These are phyloP conservation scores for Xylaria sp. DNA, from an alignment of 2,329 filamentous ascomycete species.

Conservation along the genomic window DNA sequence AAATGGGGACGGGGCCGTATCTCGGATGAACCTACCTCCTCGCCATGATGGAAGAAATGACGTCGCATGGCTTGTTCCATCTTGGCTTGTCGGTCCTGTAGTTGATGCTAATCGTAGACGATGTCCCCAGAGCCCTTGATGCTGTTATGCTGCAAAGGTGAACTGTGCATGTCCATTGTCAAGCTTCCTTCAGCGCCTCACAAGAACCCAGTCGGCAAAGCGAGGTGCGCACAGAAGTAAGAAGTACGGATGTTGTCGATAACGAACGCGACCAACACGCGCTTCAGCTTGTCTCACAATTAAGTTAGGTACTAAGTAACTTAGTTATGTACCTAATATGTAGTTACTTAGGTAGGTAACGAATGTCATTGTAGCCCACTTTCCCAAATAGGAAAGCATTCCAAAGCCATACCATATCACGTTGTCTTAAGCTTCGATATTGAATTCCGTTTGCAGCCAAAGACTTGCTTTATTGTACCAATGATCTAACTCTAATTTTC, in stretches of 20 bases:
- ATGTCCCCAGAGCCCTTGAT: constrained; percentile 17
- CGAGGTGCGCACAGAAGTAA: neutral
- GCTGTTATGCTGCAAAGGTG: constrained; percentile 2
- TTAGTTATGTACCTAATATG: too few species aligned
- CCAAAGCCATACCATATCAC: too few species aligned
- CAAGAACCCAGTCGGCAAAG: neutral
- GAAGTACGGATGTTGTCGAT: neutral
- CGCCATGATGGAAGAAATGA: constrained; percentile 63
- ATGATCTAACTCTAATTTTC: neutral
- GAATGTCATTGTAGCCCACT: neutral
- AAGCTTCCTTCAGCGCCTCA: neutral
- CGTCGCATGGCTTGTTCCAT: constrained; percentile 59
- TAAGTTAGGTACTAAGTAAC: too few species aligned
- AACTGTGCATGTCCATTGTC: constrained; percentile 25
- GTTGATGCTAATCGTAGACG: constrained; percentile 14
- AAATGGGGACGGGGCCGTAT: constrained; percentile 4
- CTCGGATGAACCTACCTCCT: constrained; percentile 48
- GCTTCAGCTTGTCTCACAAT: too few species aligned
- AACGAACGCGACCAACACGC: constrained; percentile 7
- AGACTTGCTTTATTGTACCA: neutral
- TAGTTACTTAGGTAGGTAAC: too few species aligned
- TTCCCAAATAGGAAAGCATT: constrained; percentile 6
- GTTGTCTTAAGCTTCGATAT: too few species aligned
- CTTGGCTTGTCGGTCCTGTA: constrained; percentile 5
- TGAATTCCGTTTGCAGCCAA: constrained; percentile 9